Percentiles rank a stretch among this genome's conserved stretches.
These are phyloP conservation scores for Lentinula detonsa DNA, from an alignment of 768 basidiomycete genomes.

Conservation along the genomic window DNA sequence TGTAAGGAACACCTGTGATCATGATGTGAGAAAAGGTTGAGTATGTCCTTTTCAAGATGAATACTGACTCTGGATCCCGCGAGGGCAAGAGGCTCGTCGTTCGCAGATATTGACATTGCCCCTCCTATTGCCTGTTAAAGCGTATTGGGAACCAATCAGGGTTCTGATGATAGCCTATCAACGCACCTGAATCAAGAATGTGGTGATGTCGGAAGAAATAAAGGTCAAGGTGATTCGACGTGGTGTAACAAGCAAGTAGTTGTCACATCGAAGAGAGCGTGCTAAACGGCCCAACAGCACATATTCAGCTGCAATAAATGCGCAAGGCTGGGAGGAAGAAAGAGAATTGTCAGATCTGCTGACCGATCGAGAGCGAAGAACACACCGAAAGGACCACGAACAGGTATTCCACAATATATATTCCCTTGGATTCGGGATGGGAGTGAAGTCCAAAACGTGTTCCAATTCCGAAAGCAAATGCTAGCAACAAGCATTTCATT, in stretches of 20 bases:
- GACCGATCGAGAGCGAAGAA: not conserved
- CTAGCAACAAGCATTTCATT: conserved; percentile 20
- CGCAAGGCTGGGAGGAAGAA: conserved; percentile 39
- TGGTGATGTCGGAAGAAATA: conserved; percentile 43
- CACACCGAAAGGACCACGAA: conserved; percentile 55
- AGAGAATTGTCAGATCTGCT: not conserved
- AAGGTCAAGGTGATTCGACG: conserved; percentile 39
- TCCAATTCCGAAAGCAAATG: conserved; percentile 50
- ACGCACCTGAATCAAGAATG: conserved; percentile 46
- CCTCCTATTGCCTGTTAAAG: conserved; percentile 27
- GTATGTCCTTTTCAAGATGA: not conserved
- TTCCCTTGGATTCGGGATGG: conserved; percentile 43
- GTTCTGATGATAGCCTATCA: not conserved
- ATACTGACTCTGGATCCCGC: conserved; percentile 22
- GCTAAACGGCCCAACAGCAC: conserved; percentile 47
- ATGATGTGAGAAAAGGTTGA: not conserved
- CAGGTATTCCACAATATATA: conserved; percentile 53
- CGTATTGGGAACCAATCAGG: not conserved
- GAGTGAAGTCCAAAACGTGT: conserved; percentile 49
- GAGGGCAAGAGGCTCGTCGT: conserved; percentile 10
- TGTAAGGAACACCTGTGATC: conserved; percentile 42
- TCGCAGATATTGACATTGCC: conserved; percentile 23
- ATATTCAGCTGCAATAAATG: conserved; percentile 52
- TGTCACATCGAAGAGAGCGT: conserved; percentile 26
- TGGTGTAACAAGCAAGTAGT: conserved; percentile 34